phyloP scores from a whole-genome alignment of 345 rosid genomes.

The Laguncularia racemosa region DNA sequence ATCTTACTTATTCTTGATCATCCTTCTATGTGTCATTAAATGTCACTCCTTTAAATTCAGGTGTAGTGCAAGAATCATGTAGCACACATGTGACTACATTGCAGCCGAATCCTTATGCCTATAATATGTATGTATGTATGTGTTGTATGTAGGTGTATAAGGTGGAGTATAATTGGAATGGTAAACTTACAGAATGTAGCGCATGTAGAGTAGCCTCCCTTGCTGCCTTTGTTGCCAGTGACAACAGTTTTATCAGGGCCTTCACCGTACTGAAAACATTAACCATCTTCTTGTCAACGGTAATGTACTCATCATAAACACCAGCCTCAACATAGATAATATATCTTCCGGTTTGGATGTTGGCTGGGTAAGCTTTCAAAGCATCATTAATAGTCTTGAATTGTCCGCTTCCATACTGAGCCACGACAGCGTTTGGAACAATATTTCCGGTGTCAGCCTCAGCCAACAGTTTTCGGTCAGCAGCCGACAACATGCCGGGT shows the following conservation, averaged over 20 bases:
- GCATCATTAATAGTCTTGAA: slow-evolving; percentile 49
- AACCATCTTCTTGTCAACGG: slow-evolving; percentile 14
- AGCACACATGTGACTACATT: too few relatives aligned
- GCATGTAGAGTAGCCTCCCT: slow-evolving; percentile 9
- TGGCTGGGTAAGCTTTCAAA: slow-evolving; percentile 29
- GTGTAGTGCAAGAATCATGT: too few relatives aligned
- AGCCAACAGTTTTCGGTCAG: slow-evolving; percentile 56
- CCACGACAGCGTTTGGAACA: slow-evolving; percentile 53
- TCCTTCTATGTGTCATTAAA: too few relatives aligned
- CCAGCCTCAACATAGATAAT: slow-evolving; percentile 51
- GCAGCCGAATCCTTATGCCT: too few relatives aligned
- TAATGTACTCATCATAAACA: slow-evolving; percentile 29
- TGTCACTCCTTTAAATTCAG: too few relatives aligned
- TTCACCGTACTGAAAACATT: slow-evolving; percentile 45
- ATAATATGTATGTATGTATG: too few relatives aligned
- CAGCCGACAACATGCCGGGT: slow-evolving; percentile 52
- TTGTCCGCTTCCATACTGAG: slow-evolving; percentile 75
- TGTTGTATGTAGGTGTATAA: too few relatives aligned
- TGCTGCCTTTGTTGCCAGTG: slow-evolving; percentile 28
- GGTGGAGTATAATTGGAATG: background rate
- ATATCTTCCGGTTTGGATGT: slow-evolving; percentile 16
- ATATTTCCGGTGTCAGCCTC: slow-evolving; percentile 5
- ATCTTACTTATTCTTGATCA: too few relatives aligned
- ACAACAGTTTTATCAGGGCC: slow-evolving; percentile 36
- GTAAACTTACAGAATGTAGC: slow-evolving; percentile 31